phyloP scores from a whole-genome alignment of 805 yeast genomes.

The Starmerella asiatica region DNA sequence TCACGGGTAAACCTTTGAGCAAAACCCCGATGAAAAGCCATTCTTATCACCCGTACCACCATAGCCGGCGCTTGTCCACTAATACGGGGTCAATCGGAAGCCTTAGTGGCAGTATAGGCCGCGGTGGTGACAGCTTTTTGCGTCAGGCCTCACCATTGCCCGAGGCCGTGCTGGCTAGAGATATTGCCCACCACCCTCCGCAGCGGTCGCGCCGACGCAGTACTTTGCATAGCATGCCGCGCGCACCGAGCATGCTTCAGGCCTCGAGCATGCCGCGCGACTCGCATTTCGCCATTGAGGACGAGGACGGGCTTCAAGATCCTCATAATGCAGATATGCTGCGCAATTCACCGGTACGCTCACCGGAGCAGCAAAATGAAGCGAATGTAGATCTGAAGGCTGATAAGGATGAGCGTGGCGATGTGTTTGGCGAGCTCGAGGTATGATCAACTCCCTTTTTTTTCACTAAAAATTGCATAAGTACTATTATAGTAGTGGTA shows the following conservation, averaged over 20 bases:
- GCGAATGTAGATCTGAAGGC: neutral
- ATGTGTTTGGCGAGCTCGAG: constrained; percentile 31
- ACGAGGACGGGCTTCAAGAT: constrained; percentile 22
- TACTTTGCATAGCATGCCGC: constrained; percentile 4
- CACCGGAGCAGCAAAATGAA: neutral
- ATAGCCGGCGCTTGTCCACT: neutral
- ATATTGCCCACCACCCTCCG: constrained; percentile 15
- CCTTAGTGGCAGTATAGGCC: constrained; percentile 5
- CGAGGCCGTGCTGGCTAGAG: constrained; percentile 17
- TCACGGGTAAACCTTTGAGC: constrained; percentile 12
- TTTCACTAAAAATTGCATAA: neutral
- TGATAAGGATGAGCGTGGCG: constrained; percentile 8
- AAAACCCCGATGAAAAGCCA: constrained; percentile 12
- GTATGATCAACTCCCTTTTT: constrained; percentile 11
- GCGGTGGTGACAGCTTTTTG: constrained; percentile 9
- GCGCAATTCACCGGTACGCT: neutral
- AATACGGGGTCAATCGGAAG: neutral
- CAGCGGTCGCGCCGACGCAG: constrained; percentile 9
- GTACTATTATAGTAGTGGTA: too few relatives aligned
- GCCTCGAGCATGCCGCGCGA: constrained; percentile 3
- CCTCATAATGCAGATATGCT: constrained; percentile 14
- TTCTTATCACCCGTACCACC: constrained; percentile 1
- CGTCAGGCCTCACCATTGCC: constrained; percentile 22
- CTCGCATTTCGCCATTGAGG: constrained; percentile 4
- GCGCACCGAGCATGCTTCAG: too few relatives aligned